phyloP scores from a whole-genome alignment of 768 basidiomycete genomes.

The Tulasnella sp. region DNA sequence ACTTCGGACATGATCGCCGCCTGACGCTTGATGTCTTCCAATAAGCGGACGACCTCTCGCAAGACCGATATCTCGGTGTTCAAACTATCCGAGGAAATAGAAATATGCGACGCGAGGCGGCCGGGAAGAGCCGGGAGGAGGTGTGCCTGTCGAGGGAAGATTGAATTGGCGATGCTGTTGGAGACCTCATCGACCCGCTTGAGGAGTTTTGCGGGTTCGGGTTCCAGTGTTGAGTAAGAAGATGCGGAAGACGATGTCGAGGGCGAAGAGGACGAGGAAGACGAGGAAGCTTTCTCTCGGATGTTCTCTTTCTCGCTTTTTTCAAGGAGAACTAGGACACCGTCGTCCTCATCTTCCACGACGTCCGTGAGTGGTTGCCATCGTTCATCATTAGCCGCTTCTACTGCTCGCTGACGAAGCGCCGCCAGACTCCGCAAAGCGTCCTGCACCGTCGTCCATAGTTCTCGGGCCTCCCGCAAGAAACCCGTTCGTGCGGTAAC shows the following conservation, averaged over 20 bases:
- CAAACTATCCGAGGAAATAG: constrained; percentile 31
- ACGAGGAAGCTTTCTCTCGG: neutral
- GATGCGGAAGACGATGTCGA: constrained; percentile 47
- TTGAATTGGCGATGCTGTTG: constrained; percentile 37
- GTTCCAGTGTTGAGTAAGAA: constrained; percentile 29
- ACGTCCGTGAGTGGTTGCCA: neutral
- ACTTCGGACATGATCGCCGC: constrained; percentile 45
- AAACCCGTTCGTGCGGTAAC: constrained; percentile 35
- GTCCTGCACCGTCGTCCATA: constrained; percentile 46
- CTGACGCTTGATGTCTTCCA: constrained; percentile 46
- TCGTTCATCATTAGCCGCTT: neutral
- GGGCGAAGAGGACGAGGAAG: constrained; percentile 42
- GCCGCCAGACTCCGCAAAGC: constrained; percentile 38
- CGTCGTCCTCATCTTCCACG: constrained; percentile 29
- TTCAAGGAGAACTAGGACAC: constrained; percentile 45
- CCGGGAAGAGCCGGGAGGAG: constrained; percentile 32
- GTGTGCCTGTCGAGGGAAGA: constrained; percentile 34
- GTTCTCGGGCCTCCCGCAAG: constrained; percentile 45
- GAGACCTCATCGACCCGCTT: constrained; percentile 31
- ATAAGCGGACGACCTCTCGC: constrained; percentile 26
- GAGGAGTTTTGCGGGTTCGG: constrained; percentile 31
- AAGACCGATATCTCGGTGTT: constrained; percentile 1
- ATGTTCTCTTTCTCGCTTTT: constrained; percentile 47
- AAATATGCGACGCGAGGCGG: constrained; percentile 40
- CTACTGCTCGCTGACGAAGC: constrained; percentile 26